A percentile compares a stretch with the other conserved stretches of the same genome.
phyloP scores from a whole-genome alignment of 768 basidiomycete species.

The Mycena maculata region DNA sequence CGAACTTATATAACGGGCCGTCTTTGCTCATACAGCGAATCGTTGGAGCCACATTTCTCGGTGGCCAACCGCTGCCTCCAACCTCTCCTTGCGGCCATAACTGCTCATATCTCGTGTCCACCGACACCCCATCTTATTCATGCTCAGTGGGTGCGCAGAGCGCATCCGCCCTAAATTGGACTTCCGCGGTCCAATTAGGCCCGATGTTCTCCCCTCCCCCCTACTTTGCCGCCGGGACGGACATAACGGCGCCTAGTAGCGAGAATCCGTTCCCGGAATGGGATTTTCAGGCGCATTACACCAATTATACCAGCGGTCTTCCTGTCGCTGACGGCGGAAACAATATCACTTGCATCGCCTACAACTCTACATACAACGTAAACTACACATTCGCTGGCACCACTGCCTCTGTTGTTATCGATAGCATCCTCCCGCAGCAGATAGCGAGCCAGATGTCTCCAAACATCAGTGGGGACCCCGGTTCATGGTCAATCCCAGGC shows the following conservation, averaged over 20 bases:
- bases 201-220: neutral
- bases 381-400: slow-evolving; percentile 20
- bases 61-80: slow-evolving; percentile 9
- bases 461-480: neutral
- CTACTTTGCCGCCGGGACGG: neutral
- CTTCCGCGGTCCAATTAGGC: neutral
- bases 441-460: slow-evolving; percentile 2
- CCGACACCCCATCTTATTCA: slow-evolving; percentile 12
- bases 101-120: slow-evolving; percentile 15
- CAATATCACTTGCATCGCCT: slow-evolving; percentile 19
- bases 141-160: neutral
- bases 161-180: neutral
- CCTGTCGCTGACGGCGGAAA: neutral
- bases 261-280: neutral
- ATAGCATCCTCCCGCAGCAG: neutral
- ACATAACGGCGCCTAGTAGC: neutral
- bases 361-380: slow-evolving; percentile 24
- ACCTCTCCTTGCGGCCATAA: slow-evolving; percentile 17
- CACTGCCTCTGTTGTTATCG: neutral
- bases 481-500: neutral
- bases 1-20: neutral
- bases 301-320: neutral
- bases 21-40: neutral
- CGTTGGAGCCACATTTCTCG: slow-evolving; percentile 6
- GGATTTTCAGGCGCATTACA: slow-evolving; percentile 17